Evolutionary conservation across 495 filamentous ascomycete species (phyloP).

Genomic region (Sabuloglossum arenarium): DNA sequence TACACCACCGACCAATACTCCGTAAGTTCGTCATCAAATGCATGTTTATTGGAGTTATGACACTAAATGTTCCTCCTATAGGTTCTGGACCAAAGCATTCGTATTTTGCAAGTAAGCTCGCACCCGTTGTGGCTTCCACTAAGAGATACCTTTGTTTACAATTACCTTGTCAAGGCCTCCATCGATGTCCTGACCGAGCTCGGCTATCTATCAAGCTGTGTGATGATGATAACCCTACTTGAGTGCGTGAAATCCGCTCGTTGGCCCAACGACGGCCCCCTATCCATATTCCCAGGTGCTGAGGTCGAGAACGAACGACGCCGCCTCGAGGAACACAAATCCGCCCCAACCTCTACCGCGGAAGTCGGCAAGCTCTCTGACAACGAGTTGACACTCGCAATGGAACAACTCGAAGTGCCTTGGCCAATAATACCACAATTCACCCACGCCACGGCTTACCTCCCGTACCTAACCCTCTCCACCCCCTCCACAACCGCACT

Average conservation of each 20-base stretch:
- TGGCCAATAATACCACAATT: slow-evolving; percentile 19
- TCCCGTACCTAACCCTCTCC: slow-evolving; percentile 50
- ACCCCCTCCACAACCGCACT: slow-evolving; percentile 29
- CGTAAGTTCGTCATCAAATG: slow-evolving; percentile 4
- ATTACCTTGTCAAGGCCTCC: slow-evolving; percentile 37
- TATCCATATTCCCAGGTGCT: slow-evolving; percentile 69
- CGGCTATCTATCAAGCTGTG: slow-evolving; percentile 50
- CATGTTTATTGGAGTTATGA: slow-evolving; percentile 1
- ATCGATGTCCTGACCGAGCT: slow-evolving; percentile 92
- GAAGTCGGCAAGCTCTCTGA: slow-evolving; percentile 14
- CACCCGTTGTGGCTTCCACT: background rate
- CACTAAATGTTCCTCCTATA: background rate
- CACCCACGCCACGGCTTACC: slow-evolving; percentile 31
- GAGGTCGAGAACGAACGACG: slow-evolving; percentile 22
- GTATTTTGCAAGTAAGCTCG: slow-evolving; percentile 44
- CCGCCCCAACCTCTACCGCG: slow-evolving; percentile 10
- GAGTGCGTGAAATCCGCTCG: slow-evolving; percentile 81
- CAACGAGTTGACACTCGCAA: slow-evolving; percentile 10
- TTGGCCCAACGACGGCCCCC: slow-evolving; percentile 67
- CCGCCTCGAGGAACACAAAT: slow-evolving; percentile 18
- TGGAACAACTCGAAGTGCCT: slow-evolving; percentile 13
- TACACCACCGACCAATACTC: slow-evolving; percentile 87
- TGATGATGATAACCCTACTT: slow-evolving; percentile 64
- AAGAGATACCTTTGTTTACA: background rate
- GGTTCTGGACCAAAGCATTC: slow-evolving; percentile 85